These are phyloP conservation scores for Diplocarpon rosae DNA, from an alignment of 2,329 filamentous ascomycete genomes.

Conservation along the genomic window DNA sequence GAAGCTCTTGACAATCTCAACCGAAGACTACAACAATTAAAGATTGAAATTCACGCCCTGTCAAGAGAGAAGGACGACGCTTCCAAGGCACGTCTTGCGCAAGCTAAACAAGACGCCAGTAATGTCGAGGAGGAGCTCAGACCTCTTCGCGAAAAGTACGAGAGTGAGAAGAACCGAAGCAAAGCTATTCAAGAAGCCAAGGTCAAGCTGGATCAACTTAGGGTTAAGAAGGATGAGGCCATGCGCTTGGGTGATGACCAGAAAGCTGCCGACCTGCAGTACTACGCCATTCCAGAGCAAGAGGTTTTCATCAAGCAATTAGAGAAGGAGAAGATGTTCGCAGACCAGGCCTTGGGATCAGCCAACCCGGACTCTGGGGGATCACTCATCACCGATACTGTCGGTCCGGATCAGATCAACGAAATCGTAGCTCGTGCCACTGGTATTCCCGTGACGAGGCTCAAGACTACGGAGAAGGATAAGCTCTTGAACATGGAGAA, in stretches of 20 bases:
- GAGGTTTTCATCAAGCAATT: slow-evolving; percentile 68
- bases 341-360: slow-evolving; percentile 59
- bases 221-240: slow-evolving; percentile 89
- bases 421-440: slow-evolving; percentile 97
- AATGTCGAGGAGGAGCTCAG: slow-evolving; percentile 90
- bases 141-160: slow-evolving; percentile 89
- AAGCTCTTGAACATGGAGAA: slow-evolving; percentile 98
- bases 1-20: slow-evolving; percentile 93
- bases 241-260: slow-evolving; percentile 74
- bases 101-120: slow-evolving; percentile 80
- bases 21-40: slow-evolving; percentile 76
- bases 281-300: slow-evolving; percentile 94
- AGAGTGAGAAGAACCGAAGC: slow-evolving; percentile 81
- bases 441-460: slow-evolving; percentile 90
- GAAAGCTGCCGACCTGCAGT: slow-evolving; percentile 87
- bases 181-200: slow-evolving; percentile 91
- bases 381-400: slow-evolving; percentile 80
- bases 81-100: slow-evolving; percentile 69
- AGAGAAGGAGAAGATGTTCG: slow-evolving; percentile 67
- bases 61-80: slow-evolving; percentile 91
- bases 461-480: slow-evolving; percentile 94
- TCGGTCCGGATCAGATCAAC: slow-evolving; percentile 97
- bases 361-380: slow-evolving; percentile 47
- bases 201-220: slow-evolving; percentile 83
- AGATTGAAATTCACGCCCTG: slow-evolving; percentile 95